Percentiles rank a stretch among this genome's conserved stretches.
Evolutionary conservation across 768 basidiomycete species (phyloP).

Genomic region (Naganishia onofrii): DNA sequence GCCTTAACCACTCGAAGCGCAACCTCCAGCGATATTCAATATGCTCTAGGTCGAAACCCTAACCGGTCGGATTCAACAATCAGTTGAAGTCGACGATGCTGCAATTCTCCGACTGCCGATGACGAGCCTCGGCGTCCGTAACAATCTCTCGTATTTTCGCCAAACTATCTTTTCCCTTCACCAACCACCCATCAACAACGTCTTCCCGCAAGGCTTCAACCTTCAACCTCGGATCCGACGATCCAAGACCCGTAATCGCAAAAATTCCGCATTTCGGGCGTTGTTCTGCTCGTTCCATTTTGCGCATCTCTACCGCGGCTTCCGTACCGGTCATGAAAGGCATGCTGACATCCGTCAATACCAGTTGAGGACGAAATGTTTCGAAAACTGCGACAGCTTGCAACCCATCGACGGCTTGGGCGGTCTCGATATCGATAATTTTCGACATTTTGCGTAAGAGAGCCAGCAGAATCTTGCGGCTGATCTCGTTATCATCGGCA

Average conservation of each 20-base stretch:
- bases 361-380: conserved; percentile 35
- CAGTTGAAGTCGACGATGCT: too few relatives aligned
- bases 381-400: conserved; percentile 36
- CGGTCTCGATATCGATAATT: neutral
- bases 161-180: conserved; percentile 41
- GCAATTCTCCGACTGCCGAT: too few relatives aligned
- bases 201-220: conserved; percentile 35
- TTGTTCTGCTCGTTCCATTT: conserved; percentile 25
- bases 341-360: conserved; percentile 45
- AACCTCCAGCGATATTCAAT: too few relatives aligned
- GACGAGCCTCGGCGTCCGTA: conserved; percentile 5
- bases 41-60: too few relatives aligned
- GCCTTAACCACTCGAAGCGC: too few relatives aligned
- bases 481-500: conserved; percentile 41
- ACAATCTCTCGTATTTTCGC: conserved; percentile 33
- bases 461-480: conserved; percentile 36
- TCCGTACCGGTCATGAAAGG: conserved; percentile 43
- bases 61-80: too few relatives aligned
- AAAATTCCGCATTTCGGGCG: conserved; percentile 33
- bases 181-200: conserved; percentile 42
- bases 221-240: conserved; percentile 39
- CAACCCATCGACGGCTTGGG: conserved; percentile 35
- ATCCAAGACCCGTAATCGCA: conserved; percentile 43
- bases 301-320: conserved; percentile 38
- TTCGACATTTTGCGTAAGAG: conserved; percentile 28